Conservation (phyloP, 768 basidiomycete genomes). For the Agaricus subrufescens region DNA sequence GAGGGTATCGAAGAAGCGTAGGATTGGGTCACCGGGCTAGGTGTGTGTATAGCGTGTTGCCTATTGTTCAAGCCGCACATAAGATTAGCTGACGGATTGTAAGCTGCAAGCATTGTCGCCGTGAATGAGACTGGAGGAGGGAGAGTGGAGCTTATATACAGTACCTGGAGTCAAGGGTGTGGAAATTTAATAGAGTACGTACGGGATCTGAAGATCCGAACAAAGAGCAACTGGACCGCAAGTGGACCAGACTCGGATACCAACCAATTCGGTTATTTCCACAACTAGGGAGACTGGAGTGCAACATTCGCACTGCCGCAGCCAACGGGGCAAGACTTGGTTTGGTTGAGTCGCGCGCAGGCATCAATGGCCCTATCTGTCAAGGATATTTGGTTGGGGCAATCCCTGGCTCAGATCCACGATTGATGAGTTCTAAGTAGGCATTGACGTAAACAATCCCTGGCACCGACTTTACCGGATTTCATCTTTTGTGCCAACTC, state of each 20-base stretch:
- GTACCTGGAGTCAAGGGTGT: constrained; percentile 8
- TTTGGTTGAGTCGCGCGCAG: constrained; percentile 6
- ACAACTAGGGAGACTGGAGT: constrained; percentile 7
- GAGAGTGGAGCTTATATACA: constrained; percentile 5
- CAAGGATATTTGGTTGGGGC: neutral
- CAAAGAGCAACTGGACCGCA: constrained; percentile 6
- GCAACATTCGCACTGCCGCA: constrained; percentile 3
- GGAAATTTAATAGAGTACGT: neutral
- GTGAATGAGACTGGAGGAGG: constrained; percentile 4
- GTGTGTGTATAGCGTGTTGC: constrained; percentile 7
- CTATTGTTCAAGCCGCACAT: constrained; percentile 7
- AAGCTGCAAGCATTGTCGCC: constrained; percentile 7
- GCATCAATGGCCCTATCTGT: neutral
- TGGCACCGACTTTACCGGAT: constrained; percentile 4
- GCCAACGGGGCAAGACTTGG: constrained; percentile 4
- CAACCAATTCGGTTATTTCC: constrained; percentile 2
- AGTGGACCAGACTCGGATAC: constrained; percentile 4
- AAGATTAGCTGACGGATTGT: neutral
- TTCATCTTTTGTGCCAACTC: neutral
- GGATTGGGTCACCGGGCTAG: neutral
- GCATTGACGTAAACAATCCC: constrained; percentile 6
- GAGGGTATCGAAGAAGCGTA: constrained; percentile 3
- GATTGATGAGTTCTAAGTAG: constrained; percentile 8
- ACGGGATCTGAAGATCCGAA: constrained; percentile 7
- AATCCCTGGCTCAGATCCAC: neutral